Evolutionary conservation across 495 filamentous ascomycete genomes (phyloP).

Genomic region (Penicillium maclennaniae): DNA sequence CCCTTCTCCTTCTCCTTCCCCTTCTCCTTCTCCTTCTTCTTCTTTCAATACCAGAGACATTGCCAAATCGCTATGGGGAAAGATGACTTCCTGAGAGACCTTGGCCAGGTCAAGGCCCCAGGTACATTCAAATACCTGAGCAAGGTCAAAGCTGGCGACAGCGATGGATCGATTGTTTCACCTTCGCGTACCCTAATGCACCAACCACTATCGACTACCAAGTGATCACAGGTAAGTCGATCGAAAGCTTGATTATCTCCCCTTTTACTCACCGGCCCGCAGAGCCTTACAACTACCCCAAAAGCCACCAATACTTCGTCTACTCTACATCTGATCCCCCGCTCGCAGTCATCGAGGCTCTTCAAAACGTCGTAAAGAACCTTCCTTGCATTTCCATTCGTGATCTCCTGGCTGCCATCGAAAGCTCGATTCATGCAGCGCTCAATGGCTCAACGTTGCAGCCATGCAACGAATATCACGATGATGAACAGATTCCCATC

Average conservation of each 20-base stretch:
- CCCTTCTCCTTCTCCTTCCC: no score
- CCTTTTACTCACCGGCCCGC: conserved; percentile 5
- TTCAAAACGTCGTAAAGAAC: conserved; percentile 34
- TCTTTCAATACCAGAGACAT: not conserved
- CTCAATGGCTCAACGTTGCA: conserved; percentile 11
- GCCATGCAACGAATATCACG: not conserved
- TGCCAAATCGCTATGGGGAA: conserved; percentile 47
- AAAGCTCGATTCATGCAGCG: conserved; percentile 34
- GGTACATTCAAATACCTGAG: conserved; percentile 36
- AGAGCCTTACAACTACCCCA: conserved; percentile 66
- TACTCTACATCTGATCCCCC: conserved; percentile 53
- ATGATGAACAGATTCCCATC: not conserved
- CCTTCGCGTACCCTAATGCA: conserved; percentile 24
- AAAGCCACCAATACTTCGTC: conserved; percentile 54
- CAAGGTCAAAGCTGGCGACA: conserved; percentile 52
- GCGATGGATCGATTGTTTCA: conserved; percentile 62
- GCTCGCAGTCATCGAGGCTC: conserved; percentile 37
- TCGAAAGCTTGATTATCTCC: not conserved
- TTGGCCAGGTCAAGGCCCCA: conserved; percentile 36
- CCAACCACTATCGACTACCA: not conserved
- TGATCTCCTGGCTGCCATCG: conserved; percentile 35
- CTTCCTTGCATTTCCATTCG: conserved; percentile 27
- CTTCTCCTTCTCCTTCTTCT: no score
- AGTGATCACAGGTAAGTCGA: not conserved
- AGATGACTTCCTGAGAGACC: conserved; percentile 50